phyloP scores from a whole-genome alignment of 2,329 filamentous ascomycete genomes.

The Xylariaceae sp. region DNA sequence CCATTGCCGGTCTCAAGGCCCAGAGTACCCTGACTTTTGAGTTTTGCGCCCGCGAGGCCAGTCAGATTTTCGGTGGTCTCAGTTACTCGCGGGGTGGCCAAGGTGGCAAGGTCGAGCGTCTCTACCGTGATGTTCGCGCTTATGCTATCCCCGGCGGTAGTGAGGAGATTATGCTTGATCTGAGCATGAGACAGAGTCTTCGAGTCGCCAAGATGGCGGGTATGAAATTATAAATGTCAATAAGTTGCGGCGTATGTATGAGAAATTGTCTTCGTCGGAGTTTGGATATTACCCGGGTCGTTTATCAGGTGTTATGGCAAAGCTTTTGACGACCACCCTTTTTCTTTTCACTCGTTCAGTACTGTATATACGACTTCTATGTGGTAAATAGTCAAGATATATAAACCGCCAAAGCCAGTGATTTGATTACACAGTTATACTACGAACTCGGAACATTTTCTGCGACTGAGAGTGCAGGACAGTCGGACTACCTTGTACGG shows the following conservation, averaged over 20 bases:
- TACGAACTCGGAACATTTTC: no score
- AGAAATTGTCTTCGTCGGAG: background rate
- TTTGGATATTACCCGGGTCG: background rate
- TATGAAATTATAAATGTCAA: constrained; percentile 73
- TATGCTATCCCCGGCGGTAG: constrained; percentile 94
- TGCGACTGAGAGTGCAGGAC: no score
- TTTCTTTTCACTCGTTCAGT: no score
- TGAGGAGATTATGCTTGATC: constrained; percentile 97
- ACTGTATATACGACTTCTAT: no score
- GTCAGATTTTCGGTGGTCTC: constrained; percentile 93
- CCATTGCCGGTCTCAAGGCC: constrained; percentile 90
- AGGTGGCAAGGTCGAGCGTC: constrained; percentile 87
- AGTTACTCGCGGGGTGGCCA: constrained; percentile 91
- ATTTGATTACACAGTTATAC: no score
- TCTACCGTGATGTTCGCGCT: constrained; percentile 91
- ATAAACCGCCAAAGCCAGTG: no score
- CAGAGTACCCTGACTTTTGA: constrained; percentile 93
- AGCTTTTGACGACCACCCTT: no score
- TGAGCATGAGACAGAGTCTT: constrained; percentile 87
- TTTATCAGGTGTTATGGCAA: background rate
- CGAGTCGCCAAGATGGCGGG: constrained; percentile 84
- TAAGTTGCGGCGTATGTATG: background rate
- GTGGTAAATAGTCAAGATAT: no score
- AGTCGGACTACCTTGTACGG: no score
- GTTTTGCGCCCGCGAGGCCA: constrained; percentile 93